Evolutionary conservation across 31 red algal genomes (phyloP), one percentile per base, ranked within the genome.

Genomic region (Asparagopsis taxiformis): DNA sequence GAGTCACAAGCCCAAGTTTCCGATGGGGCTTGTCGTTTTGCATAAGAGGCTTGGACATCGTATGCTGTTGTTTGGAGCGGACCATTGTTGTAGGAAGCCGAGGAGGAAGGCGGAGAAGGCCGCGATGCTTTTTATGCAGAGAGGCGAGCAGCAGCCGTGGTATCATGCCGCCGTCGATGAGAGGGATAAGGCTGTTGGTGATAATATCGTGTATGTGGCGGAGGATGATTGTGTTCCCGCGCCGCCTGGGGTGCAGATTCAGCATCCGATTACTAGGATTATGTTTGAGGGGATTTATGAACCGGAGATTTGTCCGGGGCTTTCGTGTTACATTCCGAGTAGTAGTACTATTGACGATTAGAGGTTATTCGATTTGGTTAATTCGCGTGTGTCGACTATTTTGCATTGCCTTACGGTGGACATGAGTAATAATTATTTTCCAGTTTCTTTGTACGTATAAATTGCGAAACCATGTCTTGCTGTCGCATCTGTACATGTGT

Each of bases 91-190:
- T 16, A 59, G 46, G 9, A 55, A 21, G 13, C 57, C 46, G 4
- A 15, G 39, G 37, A 30, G 26, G 6, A 43, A 43, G 4, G 38
- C 43, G 25, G 32, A 38, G 25, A 44, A 44, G 25, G 43, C 23
- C 10, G 30, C 31, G 35, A 37, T 36, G 11, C 38, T 25, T 1
- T 34, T 66, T 19, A 66, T 24, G 17, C 35, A 49, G 20, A n/a
- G 62, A 25, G 62, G 62, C n/a, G 48, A 71, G 43, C 22, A 71
- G 2, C 48, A 71, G 23, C 48, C 48, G 1, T 54, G 67, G 50
- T 76, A 76, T 53, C 58, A 62, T 37, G 72, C 72, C 1, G 72
- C 72, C 21, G 72, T 76, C 21, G 72, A 76, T 64, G 56, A 76
- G 72, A 50, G 72, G 28, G 72, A 76, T 35, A 62, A 62, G 72